Evolutionary conservation across 2,329 filamentous ascomycete genomes (phyloP).

Genomic region (Dactylonectria estremocensis): DNA sequence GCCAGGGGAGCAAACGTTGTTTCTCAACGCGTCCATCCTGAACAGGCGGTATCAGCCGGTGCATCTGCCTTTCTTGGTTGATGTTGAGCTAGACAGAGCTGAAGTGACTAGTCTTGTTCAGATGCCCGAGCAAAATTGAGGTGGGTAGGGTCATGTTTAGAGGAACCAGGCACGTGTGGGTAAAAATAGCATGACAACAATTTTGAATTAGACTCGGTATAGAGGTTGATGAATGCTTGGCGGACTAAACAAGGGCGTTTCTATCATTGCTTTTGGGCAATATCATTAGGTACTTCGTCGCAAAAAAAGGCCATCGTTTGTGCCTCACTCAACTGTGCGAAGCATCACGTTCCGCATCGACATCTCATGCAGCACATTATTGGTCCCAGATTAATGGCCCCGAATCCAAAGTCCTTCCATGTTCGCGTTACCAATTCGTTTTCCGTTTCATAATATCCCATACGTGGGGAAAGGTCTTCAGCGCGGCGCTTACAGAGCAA

Average conservation of each 20-base stretch:
- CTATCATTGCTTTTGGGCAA: slow-evolving; percentile 36
- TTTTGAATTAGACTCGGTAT: neutral
- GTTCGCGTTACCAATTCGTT: neutral
- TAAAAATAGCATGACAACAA: neutral
- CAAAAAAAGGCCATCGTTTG: neutral
- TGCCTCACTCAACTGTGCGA: slow-evolving; percentile 16
- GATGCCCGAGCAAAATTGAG: too few relatives aligned
- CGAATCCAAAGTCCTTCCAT: slow-evolving; percentile 1
- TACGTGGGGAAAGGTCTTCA: neutral
- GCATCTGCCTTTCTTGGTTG: slow-evolving; percentile 69
- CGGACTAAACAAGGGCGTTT: slow-evolving; percentile 31
- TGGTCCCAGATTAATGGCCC: neutral
- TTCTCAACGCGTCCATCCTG: slow-evolving; percentile 73
- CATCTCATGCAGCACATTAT: slow-evolving; percentile 19
- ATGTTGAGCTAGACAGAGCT: slow-evolving; percentile 59
- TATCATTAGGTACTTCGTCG: slow-evolving; percentile 28
- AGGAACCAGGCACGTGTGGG: neutral
- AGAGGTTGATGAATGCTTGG: slow-evolving; percentile 18
- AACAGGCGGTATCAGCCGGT: slow-evolving; percentile 56
- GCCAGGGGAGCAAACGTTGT: slow-evolving; percentile 66
- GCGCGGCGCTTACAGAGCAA: slow-evolving; percentile 51
- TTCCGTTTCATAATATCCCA: slow-evolving; percentile 9
- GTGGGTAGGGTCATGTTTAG: neutral
- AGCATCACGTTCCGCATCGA: slow-evolving; percentile 18
- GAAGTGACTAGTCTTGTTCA: neutral